Base-by-base conservation (phyloP, 78 protist genomes). In the Planoprotostelium fungivorum region DNA sequence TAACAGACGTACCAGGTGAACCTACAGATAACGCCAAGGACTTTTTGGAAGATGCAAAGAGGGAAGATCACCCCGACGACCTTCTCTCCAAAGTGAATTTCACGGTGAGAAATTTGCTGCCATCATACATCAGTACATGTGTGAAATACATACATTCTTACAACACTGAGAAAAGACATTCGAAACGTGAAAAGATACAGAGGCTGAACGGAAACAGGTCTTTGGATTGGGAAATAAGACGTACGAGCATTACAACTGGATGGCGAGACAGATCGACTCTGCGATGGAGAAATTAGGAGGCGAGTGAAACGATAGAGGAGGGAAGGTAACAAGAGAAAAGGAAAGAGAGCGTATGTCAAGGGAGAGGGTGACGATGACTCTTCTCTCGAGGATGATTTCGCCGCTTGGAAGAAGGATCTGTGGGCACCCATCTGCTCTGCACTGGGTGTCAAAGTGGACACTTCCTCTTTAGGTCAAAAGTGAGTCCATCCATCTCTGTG, bases 331-430 rank as follows among this genome's bases (percentile, higher is more conserved):
- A 51, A 5, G 73, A 25, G 31, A 51, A 25, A 5, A 51, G 73
- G 73, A 51, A 91, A 92, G 87, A 83, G 95, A 37, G 39, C 92
- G 29, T 89, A 37, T 38, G 92, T 37, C 34, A 91, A 37, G 29
- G 98, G 98, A 1, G 91, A 85, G 35, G 99, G 98, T 35, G 99
- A 98, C 89, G 98, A 96, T 90, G 98, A 97, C 87, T 95, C 91
- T 10, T 90, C 91, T 86, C 51, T 97, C 34, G 97, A 96, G 86
- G 99, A 96, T 28, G 99, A 97, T 38, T 96, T 95, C 85, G 73
- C 51, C 35, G 90, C 84, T 31, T 97, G 99, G 99, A 94, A 89
- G 89, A 87, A 89, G 36, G 38, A 85, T 29, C 36, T 96, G 89
- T 95, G 95, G 95, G 88, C 95, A 0, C 84, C 31, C 0, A 88